A percentile compares a stretch with the other conserved stretches of the same genome.
phyloP scores from a whole-genome alignment of 2,329 filamentous ascomycete species.

The Scedosporium aurantiacum region DNA sequence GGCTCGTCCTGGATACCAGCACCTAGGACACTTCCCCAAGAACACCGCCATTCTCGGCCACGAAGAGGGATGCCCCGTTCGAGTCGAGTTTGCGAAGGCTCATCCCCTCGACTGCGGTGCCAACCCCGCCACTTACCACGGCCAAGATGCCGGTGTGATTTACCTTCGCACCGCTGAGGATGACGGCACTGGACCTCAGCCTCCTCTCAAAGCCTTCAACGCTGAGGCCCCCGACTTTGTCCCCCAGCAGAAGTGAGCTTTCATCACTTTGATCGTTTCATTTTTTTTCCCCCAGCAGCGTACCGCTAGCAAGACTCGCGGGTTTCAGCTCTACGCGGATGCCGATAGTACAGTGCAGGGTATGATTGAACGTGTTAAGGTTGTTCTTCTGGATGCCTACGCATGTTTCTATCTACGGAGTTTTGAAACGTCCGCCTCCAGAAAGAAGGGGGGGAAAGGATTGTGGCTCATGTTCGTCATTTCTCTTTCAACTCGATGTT shows the following conservation, averaged over 20 bases:
- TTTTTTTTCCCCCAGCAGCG: too few relatives aligned
- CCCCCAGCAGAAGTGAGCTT: neutral
- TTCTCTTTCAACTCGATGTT: too few relatives aligned
- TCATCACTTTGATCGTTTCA: too few relatives aligned
- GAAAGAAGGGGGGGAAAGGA: too few relatives aligned
- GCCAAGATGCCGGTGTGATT: neutral
- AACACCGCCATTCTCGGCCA: neutral
- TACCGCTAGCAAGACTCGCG: too few relatives aligned
- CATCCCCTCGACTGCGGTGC: conserved; percentile 4
- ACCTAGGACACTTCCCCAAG: neutral
- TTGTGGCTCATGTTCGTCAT: too few relatives aligned
- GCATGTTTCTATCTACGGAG: neutral
- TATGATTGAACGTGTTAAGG: neutral
- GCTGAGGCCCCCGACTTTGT: neutral
- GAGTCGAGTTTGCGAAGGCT: neutral
- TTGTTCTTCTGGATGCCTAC: neutral
- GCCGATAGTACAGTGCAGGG: too few relatives aligned
- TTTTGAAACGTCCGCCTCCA: too few relatives aligned
- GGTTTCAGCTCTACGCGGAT: too few relatives aligned
- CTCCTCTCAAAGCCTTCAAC: neutral
- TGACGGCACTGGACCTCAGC: neutral
- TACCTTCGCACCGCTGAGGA: neutral
- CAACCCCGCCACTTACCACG: neutral
- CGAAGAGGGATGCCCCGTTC: neutral
- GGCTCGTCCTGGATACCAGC: neutral